Conservation (phyloP, 768 basidiomycete species). For the Boletus pseudopeckii region DNA sequence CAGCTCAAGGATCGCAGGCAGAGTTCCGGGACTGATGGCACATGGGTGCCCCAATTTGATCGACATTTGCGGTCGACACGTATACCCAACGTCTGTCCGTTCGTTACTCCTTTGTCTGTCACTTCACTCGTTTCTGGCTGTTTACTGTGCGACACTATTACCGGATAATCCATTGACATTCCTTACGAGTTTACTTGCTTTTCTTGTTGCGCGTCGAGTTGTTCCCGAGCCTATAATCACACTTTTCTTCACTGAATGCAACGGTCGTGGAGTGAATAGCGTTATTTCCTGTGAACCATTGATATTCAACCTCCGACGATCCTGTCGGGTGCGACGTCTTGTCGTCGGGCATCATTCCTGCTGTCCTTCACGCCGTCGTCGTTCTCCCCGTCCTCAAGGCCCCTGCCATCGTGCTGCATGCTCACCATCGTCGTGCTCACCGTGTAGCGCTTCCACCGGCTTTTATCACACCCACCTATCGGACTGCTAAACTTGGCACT, state of each 20-base stretch:
- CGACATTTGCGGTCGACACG: conserved; percentile 25
- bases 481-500: conserved; percentile 16
- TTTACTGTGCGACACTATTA: conserved; percentile 34
- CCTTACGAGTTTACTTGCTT: conserved; percentile 30
- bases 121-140: conserved; percentile 32
- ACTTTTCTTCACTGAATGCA: conserved; percentile 9
- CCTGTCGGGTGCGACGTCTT: conserved; percentile 11
- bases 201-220: conserved; percentile 27
- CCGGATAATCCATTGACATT: conserved; percentile 38
- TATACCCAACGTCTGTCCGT: conserved; percentile 35
- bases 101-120: conserved; percentile 36
- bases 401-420: conserved; percentile 12
- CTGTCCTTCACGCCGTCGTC: conserved; percentile 7
- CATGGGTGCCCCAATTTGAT: conserved; percentile 20
- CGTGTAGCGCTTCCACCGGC: conserved; percentile 7
- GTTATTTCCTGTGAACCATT: background rate
- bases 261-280: conserved; percentile 7
- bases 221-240: conserved; percentile 22
- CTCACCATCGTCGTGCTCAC: conserved; percentile 1
- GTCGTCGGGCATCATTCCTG: conserved; percentile 5
- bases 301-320: conserved; percentile 30
- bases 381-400: conserved; percentile 4
- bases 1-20: conserved; percentile 79
- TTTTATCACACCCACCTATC: conserved; percentile 1
- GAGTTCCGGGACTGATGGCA: conserved; percentile 68